Percentiles rank a stretch among this genome's conserved stretches.
Evolutionary conservation across 2,329 filamentous ascomycete species (phyloP).

Genomic region (Juglanconis sp.): DNA sequence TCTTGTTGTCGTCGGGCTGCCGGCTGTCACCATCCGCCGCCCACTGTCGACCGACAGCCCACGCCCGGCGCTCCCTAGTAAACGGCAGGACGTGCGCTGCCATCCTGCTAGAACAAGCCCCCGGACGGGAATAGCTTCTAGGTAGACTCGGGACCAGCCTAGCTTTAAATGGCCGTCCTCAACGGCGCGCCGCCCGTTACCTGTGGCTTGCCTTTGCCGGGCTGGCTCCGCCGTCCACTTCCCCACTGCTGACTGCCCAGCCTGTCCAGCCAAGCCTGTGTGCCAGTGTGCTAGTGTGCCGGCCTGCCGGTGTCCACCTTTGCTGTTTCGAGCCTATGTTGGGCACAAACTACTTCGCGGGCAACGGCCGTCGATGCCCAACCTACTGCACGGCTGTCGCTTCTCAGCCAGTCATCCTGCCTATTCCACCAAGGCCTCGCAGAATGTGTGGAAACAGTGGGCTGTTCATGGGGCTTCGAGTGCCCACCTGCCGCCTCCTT

Average conservation of each 20-base stretch:
- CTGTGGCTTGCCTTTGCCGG: constrained; percentile 5
- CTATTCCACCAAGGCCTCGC: not conserved
- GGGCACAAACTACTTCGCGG: constrained; percentile 28
- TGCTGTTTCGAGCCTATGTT: constrained; percentile 25
- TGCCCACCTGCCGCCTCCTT: constrained; percentile 2
- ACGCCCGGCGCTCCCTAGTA: constrained; percentile 1
- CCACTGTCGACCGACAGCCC: not conserved
- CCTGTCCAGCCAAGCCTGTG: not conserved
- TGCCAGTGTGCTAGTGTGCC: not conserved
- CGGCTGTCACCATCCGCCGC: too few relatives aligned
- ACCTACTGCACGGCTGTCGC: constrained; percentile 25
- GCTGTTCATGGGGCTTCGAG: constrained; percentile 1
- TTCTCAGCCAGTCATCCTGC: constrained; percentile 24
- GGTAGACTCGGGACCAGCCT: constrained; percentile 5
- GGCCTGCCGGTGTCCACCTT: not conserved
- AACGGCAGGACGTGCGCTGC: not conserved
- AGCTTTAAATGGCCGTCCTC: constrained; percentile 1
- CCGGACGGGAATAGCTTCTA: constrained; percentile 2
- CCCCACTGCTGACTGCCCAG: not conserved
- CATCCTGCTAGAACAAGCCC: not conserved
- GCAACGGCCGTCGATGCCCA: constrained; percentile 30
- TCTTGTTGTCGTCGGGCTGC: too few relatives aligned
- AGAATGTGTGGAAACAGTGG: constrained; percentile 3
- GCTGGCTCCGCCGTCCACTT: not conserved
- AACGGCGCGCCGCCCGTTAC: not conserved